Conservation (phyloP, 1,139 yeast genomes). For the Debaryomyces udenii region DNA sequence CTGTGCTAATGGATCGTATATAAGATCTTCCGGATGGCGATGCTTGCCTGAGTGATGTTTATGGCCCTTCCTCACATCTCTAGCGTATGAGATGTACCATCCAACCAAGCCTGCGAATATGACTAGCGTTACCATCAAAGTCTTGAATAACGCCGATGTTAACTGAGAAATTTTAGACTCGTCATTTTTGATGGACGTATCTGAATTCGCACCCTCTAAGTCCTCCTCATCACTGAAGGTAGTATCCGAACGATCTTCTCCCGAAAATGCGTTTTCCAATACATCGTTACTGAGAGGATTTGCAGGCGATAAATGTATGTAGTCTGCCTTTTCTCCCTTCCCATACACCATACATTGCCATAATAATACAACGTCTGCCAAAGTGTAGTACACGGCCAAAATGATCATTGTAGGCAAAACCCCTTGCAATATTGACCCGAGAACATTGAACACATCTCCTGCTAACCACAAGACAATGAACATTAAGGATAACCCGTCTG, state of each 20-base stretch:
- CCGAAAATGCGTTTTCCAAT: conserved; percentile 56
- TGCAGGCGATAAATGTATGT: conserved; percentile 85
- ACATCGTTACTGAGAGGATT: conserved; percentile 78
- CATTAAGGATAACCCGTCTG: conserved; percentile 82
- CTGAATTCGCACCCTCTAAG: conserved; percentile 14
- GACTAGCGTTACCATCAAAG: conserved; percentile 68
- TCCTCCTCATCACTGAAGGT: conserved; percentile 13
- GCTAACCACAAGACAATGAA: conserved; percentile 85
- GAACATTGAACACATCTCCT: conserved; percentile 88
- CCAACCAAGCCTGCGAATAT: conserved; percentile 80
- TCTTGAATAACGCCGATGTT: conserved; percentile 47
- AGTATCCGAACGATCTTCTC: conserved; percentile 23
- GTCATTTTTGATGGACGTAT: neutral
- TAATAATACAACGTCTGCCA: conserved; percentile 82
- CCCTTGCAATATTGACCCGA: conserved; percentile 86
- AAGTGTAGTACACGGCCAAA: conserved; percentile 85
- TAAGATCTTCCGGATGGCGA: conserved; percentile 40
- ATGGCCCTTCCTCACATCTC: conserved; percentile 27
- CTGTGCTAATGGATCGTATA: conserved; percentile 79
- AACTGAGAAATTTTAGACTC: conserved; percentile 20
- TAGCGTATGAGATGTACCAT: conserved; percentile 71
- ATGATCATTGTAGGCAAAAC: conserved; percentile 92
- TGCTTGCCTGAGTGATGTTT: conserved; percentile 32
- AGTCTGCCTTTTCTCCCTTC: conserved; percentile 58
- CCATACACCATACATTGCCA: conserved; percentile 80